Evolutionary conservation across 306 rosid species (phyloP), one percentile per base, ranked within the genome.

Genomic region (Trifolium fragiferum): DNA sequence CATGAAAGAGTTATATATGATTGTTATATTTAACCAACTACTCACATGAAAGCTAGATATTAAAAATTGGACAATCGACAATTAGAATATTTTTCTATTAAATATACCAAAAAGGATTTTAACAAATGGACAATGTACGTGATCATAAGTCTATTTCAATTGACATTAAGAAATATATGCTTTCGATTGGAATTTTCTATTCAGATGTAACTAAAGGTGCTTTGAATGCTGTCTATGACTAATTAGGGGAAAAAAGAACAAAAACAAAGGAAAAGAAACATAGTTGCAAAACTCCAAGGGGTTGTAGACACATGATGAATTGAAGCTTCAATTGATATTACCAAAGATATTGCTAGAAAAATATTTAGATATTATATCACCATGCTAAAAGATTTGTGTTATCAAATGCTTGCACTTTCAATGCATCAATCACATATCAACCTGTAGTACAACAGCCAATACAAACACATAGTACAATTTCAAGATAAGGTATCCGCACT

Each of bases 11-110:
- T 54, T 54, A 54, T 57, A 23, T 57, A 20, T 57, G 63, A 57
- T 57, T 57, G 63, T 57, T 57, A 57, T 57, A 57, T 57, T 11
- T 57, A 57, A 57, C 63, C 63, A 57, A 11, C n/a, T 57, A 25
- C 63, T 23, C 35, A 57, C 63, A 57, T 57, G 63, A 57, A 57
- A 57, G 63, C 63, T 23, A 57, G 12, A 16, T 0, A 23, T 57
- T 57, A 57, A 37, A 57, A 57, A 23, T 57, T 57, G 3, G 63
- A 57, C 63, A 23, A 4, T 57, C 16, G 63, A 57, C 63, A 57
- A 57, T 57, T 23, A 57, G 63, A 57, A 57, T 57, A 57, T 23
- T 57, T 57, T 5, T 11, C 37, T 11, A 57, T 57, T 57, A 57
- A 23, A 57, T 11, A 23, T 57, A 57, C 33, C 8, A 57, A 12